These are phyloP conservation scores for Ogataea pilisensis DNA, from an alignment of 805 yeast genomes.

Conservation along the genomic window DNA sequence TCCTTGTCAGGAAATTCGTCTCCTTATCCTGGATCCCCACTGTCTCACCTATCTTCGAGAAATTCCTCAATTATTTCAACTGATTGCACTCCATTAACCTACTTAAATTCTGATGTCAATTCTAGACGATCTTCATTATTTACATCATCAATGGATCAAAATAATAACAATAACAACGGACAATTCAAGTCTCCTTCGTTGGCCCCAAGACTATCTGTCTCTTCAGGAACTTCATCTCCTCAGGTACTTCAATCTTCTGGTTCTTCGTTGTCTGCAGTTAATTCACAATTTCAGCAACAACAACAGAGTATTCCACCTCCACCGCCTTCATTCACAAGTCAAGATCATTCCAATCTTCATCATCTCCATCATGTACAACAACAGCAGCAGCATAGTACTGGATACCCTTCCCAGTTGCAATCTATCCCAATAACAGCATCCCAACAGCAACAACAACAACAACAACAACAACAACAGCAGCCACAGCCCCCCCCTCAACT, in stretches of 20 bases:
- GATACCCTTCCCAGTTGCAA: too few relatives aligned
- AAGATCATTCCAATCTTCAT: too few relatives aligned
- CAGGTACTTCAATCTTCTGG: conserved; percentile 8
- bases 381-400: too few relatives aligned
- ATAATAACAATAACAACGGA: background rate
- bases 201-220: conserved; percentile 23
- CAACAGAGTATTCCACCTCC: too few relatives aligned
- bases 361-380: too few relatives aligned
- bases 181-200: conserved; percentile 21
- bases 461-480: conserved; percentile 7
- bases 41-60: conserved; percentile 29
- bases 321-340: too few relatives aligned
- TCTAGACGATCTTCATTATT: conserved; percentile 28
- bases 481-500: conserved; percentile 2
- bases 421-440: too few relatives aligned
- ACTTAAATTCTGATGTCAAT: conserved; percentile 17
- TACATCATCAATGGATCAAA: conserved; percentile 10
- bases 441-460: conserved; percentile 10
- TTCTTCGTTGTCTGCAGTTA: background rate
- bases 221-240: conserved; percentile 23
- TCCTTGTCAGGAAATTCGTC: conserved; percentile 14
- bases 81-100: conserved; percentile 28
- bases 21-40: conserved; percentile 27
- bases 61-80: conserved; percentile 30
- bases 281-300: background rate